Evolutionary conservation across 257 asterid species (phyloP).

Genomic region (Solanum pimpinellifolium): DNA sequence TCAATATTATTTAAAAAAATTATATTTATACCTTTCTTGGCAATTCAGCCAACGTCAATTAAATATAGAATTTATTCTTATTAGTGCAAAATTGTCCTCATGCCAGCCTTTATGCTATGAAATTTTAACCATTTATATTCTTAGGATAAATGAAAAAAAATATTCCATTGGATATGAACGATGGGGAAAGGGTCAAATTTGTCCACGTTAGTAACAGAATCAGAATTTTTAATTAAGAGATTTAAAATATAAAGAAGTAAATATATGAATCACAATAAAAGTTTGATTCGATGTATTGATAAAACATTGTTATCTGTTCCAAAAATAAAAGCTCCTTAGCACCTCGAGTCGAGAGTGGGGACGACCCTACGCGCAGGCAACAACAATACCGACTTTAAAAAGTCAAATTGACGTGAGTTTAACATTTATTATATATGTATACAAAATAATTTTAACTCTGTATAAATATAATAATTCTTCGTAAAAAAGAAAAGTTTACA

Average conservation of each 20-base stretch:
- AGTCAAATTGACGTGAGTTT: not conserved
- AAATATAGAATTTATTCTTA: not conserved
- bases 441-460: too few species aligned
- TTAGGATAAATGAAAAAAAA: not conserved
- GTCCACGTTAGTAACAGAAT: accelerated
- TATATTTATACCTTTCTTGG: not conserved
- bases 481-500: too few species aligned
- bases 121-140: not conserved
- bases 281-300: too few species aligned
- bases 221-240: too few species aligned
- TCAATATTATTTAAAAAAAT: not conserved
- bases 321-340: too few species aligned
- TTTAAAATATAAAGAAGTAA: too few species aligned
- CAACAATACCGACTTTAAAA: too few species aligned
- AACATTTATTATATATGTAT: too few species aligned
- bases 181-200: not conserved
- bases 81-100: not conserved
- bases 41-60: not conserved
- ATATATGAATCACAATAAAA: too few species aligned
- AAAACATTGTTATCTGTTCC: too few species aligned
- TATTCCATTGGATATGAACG: not conserved
- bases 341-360: too few species aligned
- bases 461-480: not conserved
- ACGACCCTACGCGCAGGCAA: too few species aligned
- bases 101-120: not conserved